phyloP scores from a whole-genome alignment of 1,284 basidiomycete genomes.

The Irpex sp. region DNA sequence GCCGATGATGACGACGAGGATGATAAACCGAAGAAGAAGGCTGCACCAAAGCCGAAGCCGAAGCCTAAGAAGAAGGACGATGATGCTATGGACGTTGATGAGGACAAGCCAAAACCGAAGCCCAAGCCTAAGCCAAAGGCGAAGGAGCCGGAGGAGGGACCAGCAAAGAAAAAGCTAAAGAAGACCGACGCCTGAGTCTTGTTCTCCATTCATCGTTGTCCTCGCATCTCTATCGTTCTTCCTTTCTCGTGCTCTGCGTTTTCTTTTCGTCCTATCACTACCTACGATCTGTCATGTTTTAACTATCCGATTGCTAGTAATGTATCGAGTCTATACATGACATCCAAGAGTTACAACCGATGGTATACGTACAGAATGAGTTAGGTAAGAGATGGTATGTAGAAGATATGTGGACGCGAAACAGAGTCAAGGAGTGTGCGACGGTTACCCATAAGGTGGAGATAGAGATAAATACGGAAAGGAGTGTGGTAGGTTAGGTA shows the following conservation, averaged over 20 bases:
- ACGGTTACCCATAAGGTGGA: not conserved
- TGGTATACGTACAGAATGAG: conserved; percentile 1
- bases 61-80: conserved; percentile 45
- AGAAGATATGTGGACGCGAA: not conserved
- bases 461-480: conserved; percentile 8
- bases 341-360: not conserved
- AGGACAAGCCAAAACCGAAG: conserved; percentile 43
- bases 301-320: not conserved
- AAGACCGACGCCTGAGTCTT: conserved; percentile 24
- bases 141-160: conserved; percentile 48
- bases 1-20: conserved; percentile 29
- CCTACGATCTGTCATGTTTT: not conserved
- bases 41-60: conserved; percentile 30
- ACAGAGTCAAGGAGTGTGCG: conserved; percentile 1
- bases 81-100: conserved; percentile 27
- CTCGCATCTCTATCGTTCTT: too few species aligned
- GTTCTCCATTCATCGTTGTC: too few species aligned
- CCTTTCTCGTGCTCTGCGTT: too few species aligned
- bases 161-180: conserved; percentile 72
- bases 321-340: not conserved
- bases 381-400: not conserved
- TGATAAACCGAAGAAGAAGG: conserved; percentile 33
- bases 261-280: not conserved
- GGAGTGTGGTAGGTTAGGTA: not conserved
- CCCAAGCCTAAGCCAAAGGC: conserved; percentile 38